These are phyloP conservation scores for Niveomyces coronatus DNA, from an alignment of 2,329 filamentous ascomycete genomes.

Conservation along the genomic window DNA sequence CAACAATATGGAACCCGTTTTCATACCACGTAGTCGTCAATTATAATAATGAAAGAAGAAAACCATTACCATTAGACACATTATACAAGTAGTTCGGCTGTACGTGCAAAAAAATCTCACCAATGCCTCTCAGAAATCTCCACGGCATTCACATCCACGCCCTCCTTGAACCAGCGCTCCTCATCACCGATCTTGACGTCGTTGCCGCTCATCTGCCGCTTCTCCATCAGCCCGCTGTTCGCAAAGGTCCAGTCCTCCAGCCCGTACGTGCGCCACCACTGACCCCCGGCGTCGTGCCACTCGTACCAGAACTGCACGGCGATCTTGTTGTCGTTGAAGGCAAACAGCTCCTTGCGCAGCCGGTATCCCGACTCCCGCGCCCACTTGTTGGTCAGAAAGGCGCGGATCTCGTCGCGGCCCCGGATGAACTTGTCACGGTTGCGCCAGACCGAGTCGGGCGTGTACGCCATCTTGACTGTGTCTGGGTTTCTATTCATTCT, in stretches of 20 bases:
- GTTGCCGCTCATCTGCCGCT: conserved; percentile 68
- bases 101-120: too few relatives aligned
- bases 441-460: conserved; percentile 66
- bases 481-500: conserved; percentile 58
- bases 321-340: conserved; percentile 64
- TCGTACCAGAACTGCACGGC: conserved; percentile 92
- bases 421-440: conserved; percentile 62
- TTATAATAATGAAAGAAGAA: too few relatives aligned
- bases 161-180: conserved; percentile 61
- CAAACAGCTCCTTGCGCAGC: conserved; percentile 75
- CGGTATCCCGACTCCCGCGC: conserved; percentile 58
- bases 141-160: conserved; percentile 57
- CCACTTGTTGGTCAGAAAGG: conserved; percentile 67
- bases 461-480: conserved; percentile 62
- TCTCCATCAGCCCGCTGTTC: conserved; percentile 58
- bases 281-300: conserved; percentile 56
- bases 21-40: too few relatives aligned
- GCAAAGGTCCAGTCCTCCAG: conserved; percentile 73
- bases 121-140: conserved; percentile 59
- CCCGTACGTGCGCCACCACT: conserved; percentile 84
- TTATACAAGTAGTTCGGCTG: too few relatives aligned
- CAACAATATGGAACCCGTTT: too few relatives aligned
- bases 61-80: too few relatives aligned
- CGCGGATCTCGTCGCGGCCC: conserved; percentile 57
- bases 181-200: conserved; percentile 52